A percentile compares a stretch with the other conserved stretches of the same genome.
Evolutionary conservation across 768 basidiomycete genomes (phyloP).

Genomic region (Rhodotorula taiwanensis): DNA sequence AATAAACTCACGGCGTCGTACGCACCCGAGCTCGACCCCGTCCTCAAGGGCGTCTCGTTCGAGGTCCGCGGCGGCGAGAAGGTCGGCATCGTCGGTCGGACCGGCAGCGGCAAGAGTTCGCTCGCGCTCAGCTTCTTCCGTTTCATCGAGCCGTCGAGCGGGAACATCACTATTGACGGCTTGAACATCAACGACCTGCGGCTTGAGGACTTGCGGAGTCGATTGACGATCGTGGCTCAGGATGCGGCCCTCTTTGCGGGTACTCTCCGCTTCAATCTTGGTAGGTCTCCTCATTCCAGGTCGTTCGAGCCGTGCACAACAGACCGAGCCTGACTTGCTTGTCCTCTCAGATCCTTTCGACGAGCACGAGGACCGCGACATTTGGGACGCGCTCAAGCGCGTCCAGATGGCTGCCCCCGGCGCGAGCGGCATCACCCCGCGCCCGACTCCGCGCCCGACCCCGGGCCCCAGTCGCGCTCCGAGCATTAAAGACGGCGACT

Average conservation of each 20-base stretch:
- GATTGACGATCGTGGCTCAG: constrained; percentile 55
- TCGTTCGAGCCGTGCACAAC: constrained; percentile 34
- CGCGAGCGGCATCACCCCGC: constrained; percentile 9
- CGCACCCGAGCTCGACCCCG: constrained; percentile 43
- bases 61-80: constrained; percentile 44
- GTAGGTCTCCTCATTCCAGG: constrained; percentile 49
- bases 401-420: constrained; percentile 38
- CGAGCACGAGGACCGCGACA: constrained; percentile 35
- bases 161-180: constrained; percentile 46
- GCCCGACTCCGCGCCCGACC: constrained; percentile 10
- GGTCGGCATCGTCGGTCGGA: constrained; percentile 53
- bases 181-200: constrained; percentile 45
- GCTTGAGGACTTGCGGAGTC: constrained; percentile 57
- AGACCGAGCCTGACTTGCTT: too few relatives aligned
- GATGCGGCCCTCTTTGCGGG: constrained; percentile 70
- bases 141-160: constrained; percentile 46
- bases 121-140: constrained; percentile 49
- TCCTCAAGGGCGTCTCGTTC: constrained; percentile 44
- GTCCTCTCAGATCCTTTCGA: constrained; percentile 28
- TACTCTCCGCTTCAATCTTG: constrained; percentile 64
- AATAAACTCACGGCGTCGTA: constrained; percentile 43
- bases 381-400: constrained; percentile 41
- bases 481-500: constrained; percentile 7
- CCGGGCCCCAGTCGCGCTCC: constrained; percentile 1
- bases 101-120: constrained; percentile 49